Conservation (phyloP, 2,329 filamentous ascomycete species). For the Botryotinia convoluta region DNA sequence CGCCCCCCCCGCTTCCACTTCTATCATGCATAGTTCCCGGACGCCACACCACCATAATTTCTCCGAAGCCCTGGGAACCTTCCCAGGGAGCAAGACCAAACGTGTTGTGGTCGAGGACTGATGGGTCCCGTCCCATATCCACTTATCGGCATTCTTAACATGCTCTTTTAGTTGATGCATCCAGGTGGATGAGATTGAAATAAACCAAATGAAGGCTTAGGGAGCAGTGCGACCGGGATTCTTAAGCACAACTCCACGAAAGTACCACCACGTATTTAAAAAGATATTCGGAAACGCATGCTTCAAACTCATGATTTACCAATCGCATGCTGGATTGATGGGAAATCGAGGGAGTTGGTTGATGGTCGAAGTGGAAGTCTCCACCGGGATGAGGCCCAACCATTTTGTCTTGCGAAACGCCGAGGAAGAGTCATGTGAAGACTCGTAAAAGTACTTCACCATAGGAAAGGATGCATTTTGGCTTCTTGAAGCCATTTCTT, state of each 20-base stretch:
- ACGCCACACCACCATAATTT: not conserved
- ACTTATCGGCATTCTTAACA: conserved; percentile 22
- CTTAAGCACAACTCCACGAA: not conserved
- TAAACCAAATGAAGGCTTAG: not conserved
- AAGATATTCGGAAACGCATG: not conserved
- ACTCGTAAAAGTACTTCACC: not conserved
- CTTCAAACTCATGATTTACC: not conserved
- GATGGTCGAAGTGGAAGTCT: too few relatives aligned
- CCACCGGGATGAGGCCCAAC: too few relatives aligned
- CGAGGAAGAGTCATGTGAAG: not conserved
- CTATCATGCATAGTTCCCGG: too few relatives aligned
- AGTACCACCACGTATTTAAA: not conserved
- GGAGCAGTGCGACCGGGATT: not conserved
- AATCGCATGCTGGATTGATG: not conserved
- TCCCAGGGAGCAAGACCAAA: too few relatives aligned
- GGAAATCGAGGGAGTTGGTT: not conserved
- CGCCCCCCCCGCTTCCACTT: too few relatives aligned
- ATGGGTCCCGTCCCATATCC: conserved; percentile 21
- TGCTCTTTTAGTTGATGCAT: conserved; percentile 11
- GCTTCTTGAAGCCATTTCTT: not conserved
- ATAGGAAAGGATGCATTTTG: not conserved
- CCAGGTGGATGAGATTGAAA: not conserved
- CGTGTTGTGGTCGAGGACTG: conserved; percentile 23
- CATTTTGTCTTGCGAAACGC: not conserved
- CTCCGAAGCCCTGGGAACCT: not conserved